Base-by-base conservation (phyloP, 78 protist species). In the Isochrysis galbana region DNA sequence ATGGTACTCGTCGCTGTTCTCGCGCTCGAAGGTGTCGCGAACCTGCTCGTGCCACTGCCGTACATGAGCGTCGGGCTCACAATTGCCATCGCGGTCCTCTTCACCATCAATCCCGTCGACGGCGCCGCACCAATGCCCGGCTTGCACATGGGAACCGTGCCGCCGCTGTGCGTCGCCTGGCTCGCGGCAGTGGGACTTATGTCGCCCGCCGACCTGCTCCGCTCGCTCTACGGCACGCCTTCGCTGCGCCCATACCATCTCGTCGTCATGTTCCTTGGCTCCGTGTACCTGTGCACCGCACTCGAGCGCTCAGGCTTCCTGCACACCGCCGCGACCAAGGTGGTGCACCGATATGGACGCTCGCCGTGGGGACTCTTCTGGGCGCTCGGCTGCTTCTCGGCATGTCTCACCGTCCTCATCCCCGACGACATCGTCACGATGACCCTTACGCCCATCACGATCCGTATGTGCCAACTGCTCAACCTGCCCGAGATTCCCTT, bases 341-440 rank as follows among this genome's bases (percentile, higher is more conserved):
- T 70, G n/a, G 80, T 70, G 45, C 2, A 2, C 41, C 36, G 11
- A 1, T 70, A 32, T 41, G 80, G 80, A 14, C 80, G 80, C 41
- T 70, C 80, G 80, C 80, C 80, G 41, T 70, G 80, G 80, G 80
- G 80, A 1, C 80, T 70, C 80, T 70, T 70, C 80, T 70, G 80
- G 80, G 80, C 80, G 80, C 80, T 70, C 44, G 17, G 74, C 74
- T 11, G 74, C 74, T 67, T 67, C 74, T 51, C 61, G 29, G 61
- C 61, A 51, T 51, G 61, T 14, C 61, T 51, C 61, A 51, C 61
- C 29, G 61, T 70, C 41, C 80, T 70, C 80, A 70, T 70, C 41
- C 80, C 80, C 45, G 80, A 70, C 80, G 80, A 70, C 80, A 70
- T 70, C 21, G 80, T 70, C 41, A 70, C 80, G 11, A 70, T 70